Evolutionary conservation across 2,329 filamentous ascomycete species (phyloP), one percentile per base, ranked within the genome.

Genomic region (Penicillium sp.): DNA sequence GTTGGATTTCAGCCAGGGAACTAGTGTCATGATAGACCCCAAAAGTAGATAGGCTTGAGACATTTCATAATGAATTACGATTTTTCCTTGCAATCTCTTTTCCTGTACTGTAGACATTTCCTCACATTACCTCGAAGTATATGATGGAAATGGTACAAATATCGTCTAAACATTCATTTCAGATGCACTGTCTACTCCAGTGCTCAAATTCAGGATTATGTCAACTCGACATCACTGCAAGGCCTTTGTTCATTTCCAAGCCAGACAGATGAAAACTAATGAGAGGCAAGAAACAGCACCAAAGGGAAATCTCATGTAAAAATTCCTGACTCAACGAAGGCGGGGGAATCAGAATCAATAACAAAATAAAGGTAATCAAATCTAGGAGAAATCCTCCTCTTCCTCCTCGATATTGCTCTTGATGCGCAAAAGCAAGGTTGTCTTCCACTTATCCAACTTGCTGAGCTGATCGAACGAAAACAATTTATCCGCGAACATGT

Each of bases 381-480:
- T 68, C 71, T 76, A 90, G 60, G 87, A 87, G 68, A 89, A 90
- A 68, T 90, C 87, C 63, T 89, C 87, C 41, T 80, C 85, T 62
- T 82, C 80, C 70, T 86, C 83, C 77, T 93, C 89, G 67, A 96
- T 96, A 53, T 82, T 82, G 68, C 88, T 87, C 87, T 97, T 97
- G 69, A 97, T 84, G 66, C 87, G 85, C 70, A 96, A 79, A 61
- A 96, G 76, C 56, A 96, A 80, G 31, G 89, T 90, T 50, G 90
- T 96, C 88, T 97, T 96, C 93, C 93, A 98, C 80, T 93, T 95
- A 73, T 97, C 93, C 70, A 98, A 79, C 81, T 95, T 95, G 79
- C 88, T 95, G 79, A 96, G 82, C 79, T 96, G 90, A 74, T 97
- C 92, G 71, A 86, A 98, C 73, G 93, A 87, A 80, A 90, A 96